A percentile compares a stretch with the other conserved stretches of the same genome.
Evolutionary conservation across 352 stramenopile genomes (phyloP).

Genomic region (Halophytophthora batemanensis): DNA sequence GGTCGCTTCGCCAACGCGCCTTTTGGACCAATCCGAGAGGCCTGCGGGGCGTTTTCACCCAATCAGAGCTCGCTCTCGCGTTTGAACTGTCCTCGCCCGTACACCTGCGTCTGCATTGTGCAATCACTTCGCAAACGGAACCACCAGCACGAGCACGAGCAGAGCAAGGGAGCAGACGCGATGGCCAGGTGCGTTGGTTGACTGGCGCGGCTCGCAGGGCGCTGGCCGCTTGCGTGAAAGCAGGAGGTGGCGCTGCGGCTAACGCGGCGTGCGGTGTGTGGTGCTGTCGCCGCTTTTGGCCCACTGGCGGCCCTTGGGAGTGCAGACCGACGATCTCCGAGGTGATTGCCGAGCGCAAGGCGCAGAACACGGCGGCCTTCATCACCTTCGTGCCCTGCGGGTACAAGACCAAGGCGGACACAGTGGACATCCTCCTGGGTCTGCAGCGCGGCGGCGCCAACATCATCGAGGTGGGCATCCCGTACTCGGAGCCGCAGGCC

Average conservation of each 20-base stretch:
- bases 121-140: slow-evolving; percentile 9
- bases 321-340: slow-evolving; percentile 63
- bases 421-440: slow-evolving; percentile 93
- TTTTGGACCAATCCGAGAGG: not conserved
- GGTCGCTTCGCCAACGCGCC: too few species aligned
- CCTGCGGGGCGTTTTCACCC: slow-evolving; percentile 2
- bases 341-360: slow-evolving; percentile 66
- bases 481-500: slow-evolving; percentile 98
- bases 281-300: slow-evolving; percentile 4
- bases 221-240: not conserved
- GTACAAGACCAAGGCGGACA: slow-evolving; percentile 94
- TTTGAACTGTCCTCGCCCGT: not conserved
- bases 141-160: slow-evolving; percentile 15
- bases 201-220: not conserved
- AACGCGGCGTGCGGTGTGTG: not conserved
- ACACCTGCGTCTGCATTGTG: not conserved
- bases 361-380: slow-evolving; percentile 88
- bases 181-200: slow-evolving; percentile 25
- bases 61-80: not conserved
- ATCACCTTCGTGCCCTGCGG: slow-evolving; percentile 97
- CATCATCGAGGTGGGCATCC: slow-evolving; percentile 96
- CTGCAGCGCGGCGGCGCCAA: slow-evolving; percentile 95
- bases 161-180: slow-evolving; percentile 1
- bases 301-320: not conserved
- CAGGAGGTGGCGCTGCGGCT: not conserved